Conservation (phyloP, 2,329 filamentous ascomycete genomes). For the Cladosporium sp. region DNA sequence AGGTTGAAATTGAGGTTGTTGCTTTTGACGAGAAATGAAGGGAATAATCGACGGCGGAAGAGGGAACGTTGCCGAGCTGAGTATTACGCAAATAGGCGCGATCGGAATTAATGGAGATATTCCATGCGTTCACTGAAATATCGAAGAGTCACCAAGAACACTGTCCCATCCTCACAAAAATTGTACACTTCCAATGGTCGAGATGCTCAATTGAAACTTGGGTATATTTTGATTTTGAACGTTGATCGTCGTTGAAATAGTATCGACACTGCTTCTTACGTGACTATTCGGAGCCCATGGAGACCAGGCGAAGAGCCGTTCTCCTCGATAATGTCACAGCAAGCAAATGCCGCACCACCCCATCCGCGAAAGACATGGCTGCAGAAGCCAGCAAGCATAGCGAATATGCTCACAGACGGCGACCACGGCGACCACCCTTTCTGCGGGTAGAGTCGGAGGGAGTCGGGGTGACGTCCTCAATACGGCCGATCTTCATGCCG, state of each 20-base stretch:
- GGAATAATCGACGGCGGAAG: too few relatives aligned
- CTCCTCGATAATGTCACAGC: slow-evolving; percentile 34
- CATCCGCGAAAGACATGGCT: slow-evolving; percentile 12
- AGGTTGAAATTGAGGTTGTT: slow-evolving; percentile 52
- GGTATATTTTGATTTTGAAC: slow-evolving; percentile 5
- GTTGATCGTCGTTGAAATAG: slow-evolving; percentile 9
- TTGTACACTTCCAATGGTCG: too few relatives aligned
- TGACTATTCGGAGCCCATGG: slow-evolving; percentile 20
- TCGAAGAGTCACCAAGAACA: too few relatives aligned
- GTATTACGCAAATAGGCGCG: too few relatives aligned
- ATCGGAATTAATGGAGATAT: too few relatives aligned
- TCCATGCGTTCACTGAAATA: too few relatives aligned
- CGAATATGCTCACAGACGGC: slow-evolving; percentile 61
- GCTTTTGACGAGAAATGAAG: slow-evolving; percentile 14
- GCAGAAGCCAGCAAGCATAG: slow-evolving; percentile 11
- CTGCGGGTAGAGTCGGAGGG: slow-evolving; percentile 98
- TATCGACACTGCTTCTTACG: slow-evolving; percentile 12
- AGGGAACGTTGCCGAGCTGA: too few relatives aligned
- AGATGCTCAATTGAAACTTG: background rate
- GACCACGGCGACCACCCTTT: slow-evolving; percentile 99
- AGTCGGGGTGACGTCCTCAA: slow-evolving; percentile 98
- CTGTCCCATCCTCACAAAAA: too few relatives aligned
- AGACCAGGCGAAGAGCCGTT: slow-evolving; percentile 35
- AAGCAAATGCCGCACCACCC: slow-evolving; percentile 23
- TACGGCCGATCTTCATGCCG: slow-evolving; percentile 99